Evolutionary conservation across 176 grass and related monocot species (phyloP).

Genomic region (Poa pratensis): DNA sequence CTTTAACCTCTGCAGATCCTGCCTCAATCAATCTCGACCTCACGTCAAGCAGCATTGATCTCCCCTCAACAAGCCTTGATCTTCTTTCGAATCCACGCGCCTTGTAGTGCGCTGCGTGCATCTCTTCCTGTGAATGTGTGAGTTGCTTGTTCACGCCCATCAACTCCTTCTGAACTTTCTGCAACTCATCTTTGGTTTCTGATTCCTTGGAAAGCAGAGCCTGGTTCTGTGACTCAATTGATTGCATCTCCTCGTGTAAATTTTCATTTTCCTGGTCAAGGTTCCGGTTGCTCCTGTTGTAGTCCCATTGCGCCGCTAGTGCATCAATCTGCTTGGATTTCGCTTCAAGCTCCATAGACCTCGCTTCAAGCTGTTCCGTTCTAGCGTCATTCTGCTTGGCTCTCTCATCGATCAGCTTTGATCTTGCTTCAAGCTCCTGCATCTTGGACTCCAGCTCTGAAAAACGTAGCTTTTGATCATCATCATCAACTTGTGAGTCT

Average conservation of each 20-base stretch:
- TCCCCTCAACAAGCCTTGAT: background rate
- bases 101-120: background rate
- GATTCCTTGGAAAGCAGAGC: slow-evolving; percentile 44
- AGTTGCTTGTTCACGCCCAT: background rate
- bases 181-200: background rate
- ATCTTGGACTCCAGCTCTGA: slow-evolving; percentile 9
- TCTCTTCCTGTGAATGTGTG: background rate
- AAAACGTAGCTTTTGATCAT: background rate
- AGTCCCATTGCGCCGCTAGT: background rate
- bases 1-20: no score
- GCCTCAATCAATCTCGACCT: background rate
- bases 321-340: slow-evolving; percentile 3
- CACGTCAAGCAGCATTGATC: background rate
- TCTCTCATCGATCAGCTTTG: background rate
- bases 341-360: background rate
- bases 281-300: background rate
- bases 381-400: background rate
- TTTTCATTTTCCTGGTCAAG: slow-evolving; percentile 23
- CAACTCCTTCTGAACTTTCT: background rate
- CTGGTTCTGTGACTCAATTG: slow-evolving; percentile 50
- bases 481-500: background rate
- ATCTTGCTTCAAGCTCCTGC: slow-evolving; percentile 5
- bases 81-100: background rate
- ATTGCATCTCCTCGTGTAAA: background rate
- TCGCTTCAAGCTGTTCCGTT: background rate